A percentile compares a stretch with the other conserved stretches of the same genome.
Evolutionary conservation across 2,329 filamentous ascomycete genomes (phyloP).

Genomic region (Lojkania enalia): DNA sequence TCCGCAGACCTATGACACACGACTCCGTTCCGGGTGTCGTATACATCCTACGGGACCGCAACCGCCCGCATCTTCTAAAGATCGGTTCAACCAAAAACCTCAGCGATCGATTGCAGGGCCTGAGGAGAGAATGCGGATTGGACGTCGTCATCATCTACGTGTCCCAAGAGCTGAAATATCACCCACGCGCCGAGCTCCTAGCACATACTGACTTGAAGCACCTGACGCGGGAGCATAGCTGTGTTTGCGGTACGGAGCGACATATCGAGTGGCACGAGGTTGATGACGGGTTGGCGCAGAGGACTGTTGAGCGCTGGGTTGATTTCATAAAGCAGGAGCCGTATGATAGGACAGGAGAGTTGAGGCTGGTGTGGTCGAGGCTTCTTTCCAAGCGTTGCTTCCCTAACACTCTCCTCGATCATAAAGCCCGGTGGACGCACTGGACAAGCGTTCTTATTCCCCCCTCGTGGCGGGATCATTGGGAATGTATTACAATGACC

Average conservation of each 20-base stretch:
- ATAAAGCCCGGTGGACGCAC: conserved; percentile 2
- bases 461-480: conserved; percentile 1
- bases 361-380: conserved; percentile 4
- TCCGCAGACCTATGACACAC: conserved; percentile 3
- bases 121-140: conserved; percentile 6
- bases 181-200: conserved; percentile 2
- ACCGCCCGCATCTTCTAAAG: conserved; percentile 10
- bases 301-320: conserved; percentile 9
- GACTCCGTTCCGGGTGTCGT: conserved; percentile 3
- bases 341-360: conserved; percentile 5
- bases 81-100: conserved; percentile 11
- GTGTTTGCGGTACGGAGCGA: neutral
- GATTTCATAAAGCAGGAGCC: conserved; percentile 10
- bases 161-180: conserved; percentile 2
- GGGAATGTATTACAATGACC: neutral
- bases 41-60: conserved; percentile 13
- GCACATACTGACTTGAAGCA: conserved; percentile 1
- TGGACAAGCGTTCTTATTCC: conserved; percentile 4
- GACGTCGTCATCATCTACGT: conserved; percentile 1
- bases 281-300: conserved; percentile 6
- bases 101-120: neutral
- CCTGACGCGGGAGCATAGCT: neutral
- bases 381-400: neutral
- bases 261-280: conserved; percentile 12
- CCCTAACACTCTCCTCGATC: neutral